phyloP scores from a whole-genome alignment of 345 rosid species.

The Cardamine occulta region DNA sequence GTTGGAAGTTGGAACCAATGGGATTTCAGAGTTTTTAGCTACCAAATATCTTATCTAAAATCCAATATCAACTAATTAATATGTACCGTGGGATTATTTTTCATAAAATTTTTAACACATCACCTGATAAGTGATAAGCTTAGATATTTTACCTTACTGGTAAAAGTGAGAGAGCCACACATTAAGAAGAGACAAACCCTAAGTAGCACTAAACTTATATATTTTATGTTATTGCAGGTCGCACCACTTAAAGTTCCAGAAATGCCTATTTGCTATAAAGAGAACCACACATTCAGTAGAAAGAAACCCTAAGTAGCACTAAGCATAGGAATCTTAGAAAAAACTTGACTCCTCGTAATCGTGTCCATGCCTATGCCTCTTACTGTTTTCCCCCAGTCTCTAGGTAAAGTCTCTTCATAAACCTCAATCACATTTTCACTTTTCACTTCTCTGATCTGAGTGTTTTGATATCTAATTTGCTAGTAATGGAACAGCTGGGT shows the following conservation, averaged over 20 bases:
- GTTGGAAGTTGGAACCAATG: too few species aligned
- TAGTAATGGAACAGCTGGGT: background rate
- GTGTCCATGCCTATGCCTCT: background rate
- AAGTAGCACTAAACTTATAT: background rate
- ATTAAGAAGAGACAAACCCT: too few species aligned
- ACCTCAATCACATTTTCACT: background rate
- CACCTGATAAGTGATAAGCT: too few species aligned
- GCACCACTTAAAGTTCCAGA: too few species aligned
- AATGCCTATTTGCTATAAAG: too few species aligned
- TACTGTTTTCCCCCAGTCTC: background rate
- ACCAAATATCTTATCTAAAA: background rate
- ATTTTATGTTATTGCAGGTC: too few species aligned
- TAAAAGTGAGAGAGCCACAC: too few species aligned
- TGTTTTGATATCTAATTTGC: background rate
- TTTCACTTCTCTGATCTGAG: background rate
- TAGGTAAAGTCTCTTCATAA: background rate
- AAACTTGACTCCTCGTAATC: background rate
- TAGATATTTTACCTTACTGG: too few species aligned
- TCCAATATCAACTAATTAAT: too few species aligned
- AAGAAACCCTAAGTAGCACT: background rate
- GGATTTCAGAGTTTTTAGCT: background rate
- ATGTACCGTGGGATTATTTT: too few species aligned
- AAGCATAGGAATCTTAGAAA: background rate
- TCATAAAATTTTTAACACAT: too few species aligned
- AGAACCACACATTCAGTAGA: too few species aligned